Conservation (phyloP, 345 rosid species). For the Corchorus olitorius region DNA sequence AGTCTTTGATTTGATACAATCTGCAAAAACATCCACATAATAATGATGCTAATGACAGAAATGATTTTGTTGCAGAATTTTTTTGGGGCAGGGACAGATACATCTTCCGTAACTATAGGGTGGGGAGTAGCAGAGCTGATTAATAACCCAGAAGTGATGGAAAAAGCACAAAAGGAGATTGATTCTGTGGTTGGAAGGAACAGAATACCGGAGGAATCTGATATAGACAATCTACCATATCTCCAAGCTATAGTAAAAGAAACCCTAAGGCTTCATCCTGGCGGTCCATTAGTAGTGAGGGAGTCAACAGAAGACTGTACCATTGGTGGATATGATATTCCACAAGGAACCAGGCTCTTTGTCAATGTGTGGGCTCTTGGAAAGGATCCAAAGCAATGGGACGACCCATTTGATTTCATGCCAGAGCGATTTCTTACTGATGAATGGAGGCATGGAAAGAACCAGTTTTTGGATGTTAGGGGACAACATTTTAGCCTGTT, state of each 20-base stretch:
- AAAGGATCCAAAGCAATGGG: constrained; percentile 56
- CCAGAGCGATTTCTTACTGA: constrained; percentile 60
- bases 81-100: constrained; percentile 59
- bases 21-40: neutral
- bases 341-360: constrained; percentile 53
- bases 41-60: neutral
- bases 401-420: constrained; percentile 50
- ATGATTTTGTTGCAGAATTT: constrained; percentile 35
- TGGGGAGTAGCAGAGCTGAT: constrained; percentile 81
- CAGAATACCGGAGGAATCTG: constrained; percentile 60
- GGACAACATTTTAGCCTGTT: constrained; percentile 45
- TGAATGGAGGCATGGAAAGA: constrained; percentile 32
- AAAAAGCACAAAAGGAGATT: constrained; percentile 58
- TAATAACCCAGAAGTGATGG: constrained; percentile 61
- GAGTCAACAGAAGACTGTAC: constrained; percentile 48
- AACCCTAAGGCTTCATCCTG: constrained; percentile 72
- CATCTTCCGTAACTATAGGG: constrained; percentile 53
- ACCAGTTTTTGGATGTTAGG: constrained; percentile 40
- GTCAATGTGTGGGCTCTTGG: constrained; percentile 61
- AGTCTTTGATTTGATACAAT: neutral
- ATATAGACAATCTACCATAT: constrained; percentile 55
- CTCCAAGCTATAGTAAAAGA: constrained; percentile 67
- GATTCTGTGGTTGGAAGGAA: constrained; percentile 52
- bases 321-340: constrained; percentile 44
- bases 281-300: constrained; percentile 54